Evolutionary conservation across 164 flowering plant genomes (phyloP).

Genomic region (Kalanchoe fedtschenkoi): DNA sequence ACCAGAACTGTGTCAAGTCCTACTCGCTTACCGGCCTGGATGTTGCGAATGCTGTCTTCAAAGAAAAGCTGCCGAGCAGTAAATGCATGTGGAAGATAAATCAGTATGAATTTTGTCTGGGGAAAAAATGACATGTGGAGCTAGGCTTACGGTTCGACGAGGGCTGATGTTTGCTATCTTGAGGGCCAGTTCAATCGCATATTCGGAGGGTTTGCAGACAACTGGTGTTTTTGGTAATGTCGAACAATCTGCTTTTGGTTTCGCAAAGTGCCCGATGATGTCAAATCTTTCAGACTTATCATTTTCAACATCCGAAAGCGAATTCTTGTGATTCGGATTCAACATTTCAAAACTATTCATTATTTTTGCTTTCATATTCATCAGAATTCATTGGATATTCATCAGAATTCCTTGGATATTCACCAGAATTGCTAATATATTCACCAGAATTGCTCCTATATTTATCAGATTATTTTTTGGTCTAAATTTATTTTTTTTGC

Average conservation of each 20-base stretch:
- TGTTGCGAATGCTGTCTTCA: too few species aligned
- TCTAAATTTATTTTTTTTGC: too few species aligned
- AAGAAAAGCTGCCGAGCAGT: conserved; percentile 22
- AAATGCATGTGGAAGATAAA: background rate
- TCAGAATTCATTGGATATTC: too few species aligned
- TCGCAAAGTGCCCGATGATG: conserved; percentile 46
- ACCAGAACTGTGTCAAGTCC: too few species aligned
- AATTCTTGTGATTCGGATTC: conserved; percentile 37
- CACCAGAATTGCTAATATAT: too few species aligned
- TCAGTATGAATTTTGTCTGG: background rate
- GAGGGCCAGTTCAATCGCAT: too few species aligned
- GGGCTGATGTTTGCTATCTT: conserved; percentile 43
- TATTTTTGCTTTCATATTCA: too few species aligned
- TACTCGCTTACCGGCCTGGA: too few species aligned
- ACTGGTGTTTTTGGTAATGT: conserved; percentile 43
- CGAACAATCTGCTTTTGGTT: conserved; percentile 14
- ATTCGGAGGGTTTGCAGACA: conserved; percentile 47
- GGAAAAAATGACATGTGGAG: background rate
- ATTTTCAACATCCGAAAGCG: conserved; percentile 46
- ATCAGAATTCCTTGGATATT: too few species aligned
- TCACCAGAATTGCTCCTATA: too few species aligned
- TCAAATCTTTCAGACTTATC: conserved; percentile 37
- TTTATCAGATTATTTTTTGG: too few species aligned
- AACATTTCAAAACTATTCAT: conserved; percentile 60
- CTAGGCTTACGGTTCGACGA: conserved; percentile 37